phyloP scores from a whole-genome alignment of 106 monocot species.

The Alisma plantagoaquatica region DNA sequence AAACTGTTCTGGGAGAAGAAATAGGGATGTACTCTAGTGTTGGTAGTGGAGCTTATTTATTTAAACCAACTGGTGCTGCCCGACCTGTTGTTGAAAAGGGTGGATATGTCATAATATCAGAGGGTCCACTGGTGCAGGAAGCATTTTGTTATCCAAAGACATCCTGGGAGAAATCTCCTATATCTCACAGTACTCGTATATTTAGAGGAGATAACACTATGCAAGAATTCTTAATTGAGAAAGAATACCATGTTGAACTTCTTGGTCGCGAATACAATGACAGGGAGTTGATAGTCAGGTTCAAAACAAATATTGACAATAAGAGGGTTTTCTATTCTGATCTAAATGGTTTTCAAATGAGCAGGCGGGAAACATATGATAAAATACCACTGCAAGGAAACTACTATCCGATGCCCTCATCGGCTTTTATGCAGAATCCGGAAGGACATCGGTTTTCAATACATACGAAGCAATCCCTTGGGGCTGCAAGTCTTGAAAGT shows the following conservation, averaged over 20 bases:
- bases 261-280: conserved; percentile 63
- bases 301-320: conserved; percentile 79
- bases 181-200: conserved; percentile 78
- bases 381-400: conserved; percentile 95
- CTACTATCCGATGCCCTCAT: conserved; percentile 94
- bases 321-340: conserved; percentile 74
- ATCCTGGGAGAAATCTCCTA: conserved; percentile 39
- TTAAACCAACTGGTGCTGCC: conserved; percentile 81
- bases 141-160: conserved; percentile 70
- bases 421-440: conserved; percentile 76
- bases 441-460: conserved; percentile 69
- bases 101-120: conserved; percentile 47
- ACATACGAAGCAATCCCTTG: conserved; percentile 82
- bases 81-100: conserved; percentile 43
- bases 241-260: conserved; percentile 94
- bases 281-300: conserved; percentile 75
- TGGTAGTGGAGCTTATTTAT: conserved; percentile 90
- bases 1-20: conserved; percentile 62
- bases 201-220: conserved; percentile 50
- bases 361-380: conserved; percentile 81
- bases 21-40: conserved; percentile 71
- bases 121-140: conserved; percentile 73
- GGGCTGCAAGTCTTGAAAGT: conserved; percentile 71
- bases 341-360: conserved; percentile 96
- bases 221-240: conserved; percentile 77